Evolutionary conservation across 2,329 filamentous ascomycete genomes (phyloP), one percentile per base, ranked within the genome.

Genomic region (Mycosphaerella sp.): DNA sequence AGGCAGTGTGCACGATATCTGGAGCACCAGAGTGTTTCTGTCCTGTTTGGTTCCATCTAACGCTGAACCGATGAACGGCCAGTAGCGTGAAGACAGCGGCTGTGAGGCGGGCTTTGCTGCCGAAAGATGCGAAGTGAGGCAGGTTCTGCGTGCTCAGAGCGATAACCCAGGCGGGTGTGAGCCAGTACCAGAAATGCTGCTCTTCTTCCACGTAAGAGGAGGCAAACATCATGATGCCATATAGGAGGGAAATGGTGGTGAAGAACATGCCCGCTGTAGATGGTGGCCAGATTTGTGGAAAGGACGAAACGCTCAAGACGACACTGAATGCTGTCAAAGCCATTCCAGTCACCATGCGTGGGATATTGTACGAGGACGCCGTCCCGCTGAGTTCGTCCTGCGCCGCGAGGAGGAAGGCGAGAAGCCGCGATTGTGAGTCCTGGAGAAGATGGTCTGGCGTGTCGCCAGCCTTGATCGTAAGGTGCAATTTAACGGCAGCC

Each of bases 161-260:
- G 4, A 58, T 41, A 40, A 76, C 70, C 87, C 87, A 94, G 6
- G 81, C 79, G 0, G 85, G 83, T 0, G 85, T 79, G 1, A 81
- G 71, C 89, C 91, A 97, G 70, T 98, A 97, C 93, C 93, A 98
- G 67, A 95, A 96, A 60, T 97, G 89, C 44, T 98, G 93, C 68
- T 98, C 93, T 71, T 98, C 93, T 69, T 98, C 93, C 2, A 98
- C 89, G 67, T 93, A 98, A 64, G 90, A 97, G 66, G 88, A 95
- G 8, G 90, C 91, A 70, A 97, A 97, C 90, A 97, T 97, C 82
- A 96, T 94, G 34, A 81, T 68, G 1, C 84, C 82, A 64, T 97
- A 95, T 4, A 76, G 62, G 2, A 64, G 13, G 7, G 68, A 61
- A 0, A 66, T 64, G 2, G 70, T 28, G 2, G 64, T 52, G 53